phyloP scores from a whole-genome alignment of 257 asterid genomes.

The Capsicum pubescens region DNA sequence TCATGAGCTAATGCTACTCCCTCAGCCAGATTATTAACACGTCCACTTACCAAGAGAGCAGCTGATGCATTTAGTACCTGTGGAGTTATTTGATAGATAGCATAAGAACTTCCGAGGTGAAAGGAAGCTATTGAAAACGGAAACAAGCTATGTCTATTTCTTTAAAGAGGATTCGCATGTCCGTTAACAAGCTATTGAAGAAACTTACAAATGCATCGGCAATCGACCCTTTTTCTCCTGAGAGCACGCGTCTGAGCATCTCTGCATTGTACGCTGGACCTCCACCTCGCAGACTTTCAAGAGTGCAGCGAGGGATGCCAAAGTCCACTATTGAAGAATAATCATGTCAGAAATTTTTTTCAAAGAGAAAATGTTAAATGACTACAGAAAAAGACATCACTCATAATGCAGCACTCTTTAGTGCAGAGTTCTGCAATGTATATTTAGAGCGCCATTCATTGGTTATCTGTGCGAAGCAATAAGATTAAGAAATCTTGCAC shows the following conservation, averaged over 20 bases:
- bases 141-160: neutral
- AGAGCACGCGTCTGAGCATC: slow-evolving; percentile 61
- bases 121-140: neutral
- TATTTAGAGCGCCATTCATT: neutral
- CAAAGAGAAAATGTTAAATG: neutral
- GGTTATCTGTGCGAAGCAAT: neutral
- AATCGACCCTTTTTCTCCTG: slow-evolving; percentile 76
- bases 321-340: slow-evolving; percentile 55
- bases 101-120: neutral
- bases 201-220: slow-evolving; percentile 82
- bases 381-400: slow-evolving; percentile 5
- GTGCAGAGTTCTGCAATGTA: too few species aligned
- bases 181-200: neutral
- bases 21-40: slow-evolving; percentile 57
- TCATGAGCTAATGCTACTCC: slow-evolving; percentile 78
- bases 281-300: slow-evolving; percentile 68
- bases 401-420: neutral
- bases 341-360: neutral
- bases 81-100: neutral
- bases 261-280: slow-evolving; percentile 71
- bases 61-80: slow-evolving; percentile 94
- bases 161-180: neutral
- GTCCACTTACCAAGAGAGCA: slow-evolving; percentile 82
- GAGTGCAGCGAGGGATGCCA: slow-evolving; percentile 78
- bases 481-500: neutral